Base-by-base conservation (phyloP, 192 early-diverging fungal genomes). In the Martensiomyces pterosporus region DNA sequence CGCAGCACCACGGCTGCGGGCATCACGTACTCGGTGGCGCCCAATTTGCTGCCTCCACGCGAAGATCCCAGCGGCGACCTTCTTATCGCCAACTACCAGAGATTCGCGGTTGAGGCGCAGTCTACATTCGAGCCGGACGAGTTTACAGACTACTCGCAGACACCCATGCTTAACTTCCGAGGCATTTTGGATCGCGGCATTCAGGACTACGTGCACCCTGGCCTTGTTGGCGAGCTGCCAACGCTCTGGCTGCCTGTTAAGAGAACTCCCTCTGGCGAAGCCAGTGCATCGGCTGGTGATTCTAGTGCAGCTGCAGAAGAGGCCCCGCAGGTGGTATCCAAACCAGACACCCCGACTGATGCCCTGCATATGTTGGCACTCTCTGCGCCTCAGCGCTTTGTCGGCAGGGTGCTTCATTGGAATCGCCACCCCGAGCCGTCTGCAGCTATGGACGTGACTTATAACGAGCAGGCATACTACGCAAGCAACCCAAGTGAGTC, bases 141-240 rank as follows among this genome's bases (percentile, higher is more conserved):
- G 48, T 50, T 49, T 26, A 90, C 85, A 0, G 85, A 90, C 50
- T 90, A 84, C 46, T 57, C 47, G 43, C 80, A 90, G 53, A 84
- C 87, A 16, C 86, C 87, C 10, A 90, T 90, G 85, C 81, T 84
- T 0, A 64, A 86, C 18, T 80, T 81, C 33, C 35, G 65, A 15
- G 87, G 87, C n/a, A 76, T 90, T 7, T 60, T 90, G 37, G 85
- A 90, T 50, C 81, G 82, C 32, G 82, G 84, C 3, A 85, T 88
- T 68, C 66, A 76, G 39, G 73, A 71, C 17, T 90, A 85, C 29
- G 78, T 61, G 18, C 74, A 85, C 26, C 88, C 88, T 13, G 84
- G 80, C 4, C 51, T 88, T 17, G 49, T 80, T 4, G 88, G 86
- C 15, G 78, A 75, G 17, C 62, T 88, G 38, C 88, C 88, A 9